A percentile compares a stretch with the other conserved stretches of the same genome.
Evolutionary conservation across 129 eudicot species (phyloP).

Genomic region (Flaveria bidentis): DNA sequence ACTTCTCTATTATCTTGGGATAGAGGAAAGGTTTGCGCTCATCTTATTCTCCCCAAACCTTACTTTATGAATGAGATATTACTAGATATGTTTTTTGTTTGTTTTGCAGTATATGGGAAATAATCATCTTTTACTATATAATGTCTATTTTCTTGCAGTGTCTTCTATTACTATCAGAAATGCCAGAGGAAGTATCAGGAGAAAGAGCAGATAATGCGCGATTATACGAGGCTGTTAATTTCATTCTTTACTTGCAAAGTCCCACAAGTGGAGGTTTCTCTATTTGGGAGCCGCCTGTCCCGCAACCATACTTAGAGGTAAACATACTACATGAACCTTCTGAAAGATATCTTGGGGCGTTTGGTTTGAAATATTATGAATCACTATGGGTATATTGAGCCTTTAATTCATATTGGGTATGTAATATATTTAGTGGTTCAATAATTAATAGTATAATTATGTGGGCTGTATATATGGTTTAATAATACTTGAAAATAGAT

Average conservation of each 20-base stretch:
- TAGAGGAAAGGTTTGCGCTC: too few species aligned
- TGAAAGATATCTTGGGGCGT: not conserved
- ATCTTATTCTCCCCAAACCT: too few species aligned
- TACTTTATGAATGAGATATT: too few species aligned
- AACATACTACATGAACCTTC: not conserved
- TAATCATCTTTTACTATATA: not conserved
- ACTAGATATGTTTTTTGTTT: not conserved
- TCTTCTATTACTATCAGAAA: conserved; percentile 44
- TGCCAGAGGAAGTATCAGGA: conserved; percentile 45
- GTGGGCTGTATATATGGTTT: too few species aligned
- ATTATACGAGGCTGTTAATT: conserved; percentile 46
- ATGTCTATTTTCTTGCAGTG: conserved; percentile 37
- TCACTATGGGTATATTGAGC: too few species aligned
- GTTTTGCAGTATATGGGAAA: not conserved
- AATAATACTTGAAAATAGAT: too few species aligned
- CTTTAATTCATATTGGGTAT: too few species aligned
- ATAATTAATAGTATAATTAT: too few species aligned
- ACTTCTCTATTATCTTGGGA: too few species aligned
- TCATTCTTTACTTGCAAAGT: conserved; percentile 36
- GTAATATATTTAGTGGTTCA: too few species aligned
- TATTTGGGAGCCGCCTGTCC: conserved; percentile 51
- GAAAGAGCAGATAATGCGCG: conserved; percentile 33
- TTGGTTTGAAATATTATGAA: too few species aligned
- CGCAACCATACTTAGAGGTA: conserved; percentile 44
- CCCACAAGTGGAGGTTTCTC: conserved; percentile 53